Conservation (phyloP, 331 rosid genomes). For the Quercus lobata region DNA sequence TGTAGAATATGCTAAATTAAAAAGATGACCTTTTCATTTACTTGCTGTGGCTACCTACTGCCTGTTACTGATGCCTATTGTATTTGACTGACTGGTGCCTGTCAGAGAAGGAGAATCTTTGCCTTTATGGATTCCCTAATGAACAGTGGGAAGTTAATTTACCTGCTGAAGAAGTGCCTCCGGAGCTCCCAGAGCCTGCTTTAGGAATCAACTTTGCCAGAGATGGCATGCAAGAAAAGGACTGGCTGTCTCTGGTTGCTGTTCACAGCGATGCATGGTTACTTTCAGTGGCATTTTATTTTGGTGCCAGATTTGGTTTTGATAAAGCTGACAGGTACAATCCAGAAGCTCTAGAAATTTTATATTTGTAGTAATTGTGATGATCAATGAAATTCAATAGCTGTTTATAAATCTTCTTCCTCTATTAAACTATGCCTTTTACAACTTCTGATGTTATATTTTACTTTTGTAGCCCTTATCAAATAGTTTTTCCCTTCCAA, state of each 20-base stretch:
- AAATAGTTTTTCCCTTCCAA: not conserved
- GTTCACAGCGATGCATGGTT: constrained; percentile 64
- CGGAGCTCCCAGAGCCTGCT: constrained; percentile 64
- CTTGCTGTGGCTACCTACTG: not conserved
- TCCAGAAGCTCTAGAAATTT: not conserved
- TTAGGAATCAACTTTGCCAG: constrained; percentile 66
- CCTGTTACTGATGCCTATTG: not conserved
- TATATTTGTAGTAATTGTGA: not conserved
- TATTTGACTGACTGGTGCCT: constrained; percentile 10
- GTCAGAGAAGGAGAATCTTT: constrained; percentile 56
- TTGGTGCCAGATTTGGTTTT: constrained; percentile 55
- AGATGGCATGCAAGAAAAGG: constrained; percentile 62
- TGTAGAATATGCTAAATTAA: not conserved
- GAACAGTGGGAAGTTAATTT: constrained; percentile 58
- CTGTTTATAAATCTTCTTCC: not conserved
- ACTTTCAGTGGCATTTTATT: constrained; percentile 51
- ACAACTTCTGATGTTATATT: not conserved
- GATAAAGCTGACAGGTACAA: constrained; percentile 48
- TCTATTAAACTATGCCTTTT: not conserved
- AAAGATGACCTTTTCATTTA: not conserved
- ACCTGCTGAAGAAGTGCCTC: constrained; percentile 67
- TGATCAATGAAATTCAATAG: not conserved
- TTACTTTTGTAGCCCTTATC: not conserved
- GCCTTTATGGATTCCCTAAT: constrained; percentile 51
- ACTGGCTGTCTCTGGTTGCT: constrained; percentile 56